These are phyloP conservation scores for Rhynchosporium graminicola DNA, from an alignment of 2,329 filamentous ascomycete species.

Conservation along the genomic window DNA sequence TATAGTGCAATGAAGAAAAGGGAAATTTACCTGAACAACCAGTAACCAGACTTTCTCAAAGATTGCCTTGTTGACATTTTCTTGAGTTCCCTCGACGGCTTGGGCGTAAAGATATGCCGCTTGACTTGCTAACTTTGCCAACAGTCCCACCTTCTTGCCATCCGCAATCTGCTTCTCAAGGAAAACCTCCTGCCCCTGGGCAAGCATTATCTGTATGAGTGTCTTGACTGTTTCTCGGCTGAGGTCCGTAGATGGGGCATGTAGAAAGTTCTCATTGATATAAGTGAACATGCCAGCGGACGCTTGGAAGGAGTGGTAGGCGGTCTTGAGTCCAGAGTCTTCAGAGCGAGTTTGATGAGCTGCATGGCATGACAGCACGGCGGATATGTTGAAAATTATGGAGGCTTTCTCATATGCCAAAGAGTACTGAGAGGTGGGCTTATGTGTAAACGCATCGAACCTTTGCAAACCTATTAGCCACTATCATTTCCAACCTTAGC, in stretches of 20 bases:
- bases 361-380: constrained; percentile 93
- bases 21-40: constrained; percentile 67
- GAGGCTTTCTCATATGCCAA: constrained; percentile 98
- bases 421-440: constrained; percentile 94
- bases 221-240: constrained; percentile 96
- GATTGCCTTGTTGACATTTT: constrained; percentile 85
- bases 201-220: constrained; percentile 87
- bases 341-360: constrained; percentile 90
- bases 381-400: constrained; percentile 99
- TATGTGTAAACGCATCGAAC: constrained; percentile 99
- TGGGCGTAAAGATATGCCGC: constrained; percentile 86
- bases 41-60: constrained; percentile 94
- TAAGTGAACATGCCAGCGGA: constrained; percentile 99
- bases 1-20: background rate
- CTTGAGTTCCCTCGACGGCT: constrained; percentile 85
- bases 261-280: constrained; percentile 99
- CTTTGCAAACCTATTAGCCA: constrained; percentile 47
- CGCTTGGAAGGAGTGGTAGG: constrained; percentile 97
- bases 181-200: constrained; percentile 96
- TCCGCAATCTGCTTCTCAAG: constrained; percentile 94
- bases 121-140: constrained; percentile 92
- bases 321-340: constrained; percentile 89
- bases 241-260: constrained; percentile 93
- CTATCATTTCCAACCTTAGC: background rate
- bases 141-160: constrained; percentile 85